Evolutionary conservation across 345 rosid species (phyloP).

Genomic region (Pugionium dolabratum): DNA sequence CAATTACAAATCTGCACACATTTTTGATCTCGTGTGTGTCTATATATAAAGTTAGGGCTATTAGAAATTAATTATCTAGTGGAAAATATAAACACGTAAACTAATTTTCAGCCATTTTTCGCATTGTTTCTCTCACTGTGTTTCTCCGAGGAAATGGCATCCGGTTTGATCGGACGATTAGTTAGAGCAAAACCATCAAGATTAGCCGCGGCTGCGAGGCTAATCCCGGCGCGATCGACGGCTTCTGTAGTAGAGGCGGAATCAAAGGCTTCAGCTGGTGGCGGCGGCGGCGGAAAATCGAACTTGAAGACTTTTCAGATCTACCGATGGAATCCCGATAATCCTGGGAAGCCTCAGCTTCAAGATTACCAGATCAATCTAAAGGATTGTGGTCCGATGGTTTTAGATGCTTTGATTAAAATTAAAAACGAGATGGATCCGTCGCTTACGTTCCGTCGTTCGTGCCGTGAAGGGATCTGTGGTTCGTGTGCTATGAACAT

Average conservation of each 20-base stretch:
- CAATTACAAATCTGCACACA: slow-evolving; percentile 31
- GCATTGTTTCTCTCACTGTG: background rate
- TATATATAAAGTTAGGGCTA: too few relatives aligned
- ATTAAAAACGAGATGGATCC: slow-evolving; percentile 98
- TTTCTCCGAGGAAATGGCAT: slow-evolving; percentile 47
- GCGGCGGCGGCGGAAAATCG: slow-evolving; percentile 28
- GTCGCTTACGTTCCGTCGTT: slow-evolving; percentile 85
- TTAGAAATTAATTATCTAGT: too few relatives aligned
- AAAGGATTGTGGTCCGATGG: slow-evolving; percentile 94
- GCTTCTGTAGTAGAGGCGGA: slow-evolving; percentile 55
- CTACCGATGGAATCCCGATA: slow-evolving; percentile 93
- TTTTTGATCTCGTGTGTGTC: slow-evolving; percentile 10
- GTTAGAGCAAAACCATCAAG: slow-evolving; percentile 36
- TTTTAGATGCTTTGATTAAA: slow-evolving; percentile 91
- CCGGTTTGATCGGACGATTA: slow-evolving; percentile 53
- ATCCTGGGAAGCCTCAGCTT: slow-evolving; percentile 71
- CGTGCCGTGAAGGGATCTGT: slow-evolving; percentile 97
- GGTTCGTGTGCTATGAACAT: slow-evolving; percentile 99
- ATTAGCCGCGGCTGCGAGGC: slow-evolving; percentile 39
- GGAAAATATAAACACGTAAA: too few relatives aligned
- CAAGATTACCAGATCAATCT: slow-evolving; percentile 76
- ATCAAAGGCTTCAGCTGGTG: slow-evolving; percentile 20
- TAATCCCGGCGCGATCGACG: slow-evolving; percentile 45
- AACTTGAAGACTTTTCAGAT: slow-evolving; percentile 76
- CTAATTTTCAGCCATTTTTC: slow-evolving; percentile 12